Evolutionary conservation across 2,329 filamentous ascomycete species (phyloP), one percentile per base, ranked within the genome.

Genomic region (Ampelomyces quisqualis): DNA sequence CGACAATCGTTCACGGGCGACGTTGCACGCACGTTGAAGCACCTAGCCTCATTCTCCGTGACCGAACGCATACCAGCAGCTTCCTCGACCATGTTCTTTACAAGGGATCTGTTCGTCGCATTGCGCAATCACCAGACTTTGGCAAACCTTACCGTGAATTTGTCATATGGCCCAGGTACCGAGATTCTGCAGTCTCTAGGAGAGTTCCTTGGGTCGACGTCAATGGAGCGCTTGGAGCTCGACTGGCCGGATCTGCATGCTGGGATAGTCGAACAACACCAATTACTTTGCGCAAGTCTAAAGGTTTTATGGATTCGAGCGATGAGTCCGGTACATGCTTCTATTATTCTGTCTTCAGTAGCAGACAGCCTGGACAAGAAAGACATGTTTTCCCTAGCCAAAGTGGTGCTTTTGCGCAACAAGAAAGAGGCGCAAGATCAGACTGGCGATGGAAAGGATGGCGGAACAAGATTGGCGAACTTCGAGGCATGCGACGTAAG

Each of bases 231-330:
- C 3, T 34, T 65, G 18, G 55, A 62, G 27, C 51, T 64, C 5
- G 49, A 59, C 36, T 65, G 59, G 60, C 57, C 59, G 1, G 38
- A 51, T 15, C 20, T 64, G 2, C 39, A 56, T 5, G 35, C 50
- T 10, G 32, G 38, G 5, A 23, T 51, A 4, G 20, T 65, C 21
- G 38, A 50, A 19, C 18, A 33, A 2, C 49, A 53, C 24, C 23
- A 31, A 5, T 31, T 62, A 7, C 21, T 58, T 2, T 40, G 49
- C 10, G 31, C 34, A 11, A 15, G 21, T 5, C 34, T 62, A 5
- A 46, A 47, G 15, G 30, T 34, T 2, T 29, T 64, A 4, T 57
- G 55, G 51, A 38, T 64, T 4, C 37, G n/a, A n/a, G n/a, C n/a
- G n/a, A n/a, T n/a, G n/a, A n/a, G n/a, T n/a, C n/a, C n/a, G n/a